Conservation (phyloP, 192 early-diverging fungal species). For the Entomortierella lignicola region DNA sequence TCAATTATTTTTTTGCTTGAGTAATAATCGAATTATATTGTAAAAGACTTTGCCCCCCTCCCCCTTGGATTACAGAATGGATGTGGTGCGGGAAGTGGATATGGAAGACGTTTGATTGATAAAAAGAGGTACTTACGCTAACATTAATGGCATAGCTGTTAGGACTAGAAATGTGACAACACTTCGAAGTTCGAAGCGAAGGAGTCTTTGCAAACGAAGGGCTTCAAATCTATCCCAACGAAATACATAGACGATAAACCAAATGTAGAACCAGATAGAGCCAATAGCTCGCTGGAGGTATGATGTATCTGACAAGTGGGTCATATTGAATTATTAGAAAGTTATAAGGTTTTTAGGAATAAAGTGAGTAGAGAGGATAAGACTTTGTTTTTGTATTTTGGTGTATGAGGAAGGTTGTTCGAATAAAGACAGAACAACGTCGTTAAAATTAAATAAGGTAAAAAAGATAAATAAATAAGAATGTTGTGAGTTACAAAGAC, state of each 20-base stretch:
- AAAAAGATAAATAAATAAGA: neutral
- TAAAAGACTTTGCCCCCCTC: neutral
- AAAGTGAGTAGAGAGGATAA: neutral
- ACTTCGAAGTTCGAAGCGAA: slow-evolving; percentile 38
- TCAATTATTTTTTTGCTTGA: neutral
- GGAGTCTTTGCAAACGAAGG: slow-evolving; percentile 16
- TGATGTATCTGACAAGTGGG: slow-evolving; percentile 39
- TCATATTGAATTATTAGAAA: slow-evolving; percentile 13
- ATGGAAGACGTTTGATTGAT: neutral
- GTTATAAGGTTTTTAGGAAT: neutral
- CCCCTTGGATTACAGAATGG: neutral
- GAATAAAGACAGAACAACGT: slow-evolving; percentile 19
- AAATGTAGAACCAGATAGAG: slow-evolving; percentile 32
- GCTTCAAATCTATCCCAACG: slow-evolving; percentile 47
- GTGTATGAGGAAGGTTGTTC: slow-evolving; percentile 1
- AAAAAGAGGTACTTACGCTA: slow-evolving; percentile 36
- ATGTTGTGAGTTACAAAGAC: neutral
- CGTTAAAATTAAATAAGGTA: neutral
- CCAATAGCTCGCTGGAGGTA: slow-evolving; percentile 37
- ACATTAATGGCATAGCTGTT: slow-evolving; percentile 21
- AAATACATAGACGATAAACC: slow-evolving; percentile 42
- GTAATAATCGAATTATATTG: neutral
- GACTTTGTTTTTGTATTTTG: neutral
- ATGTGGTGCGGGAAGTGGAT: neutral
- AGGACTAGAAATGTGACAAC: slow-evolving; percentile 28